phyloP scores from a whole-genome alignment of 208 protist species.

The Lotmaria passim region DNA sequence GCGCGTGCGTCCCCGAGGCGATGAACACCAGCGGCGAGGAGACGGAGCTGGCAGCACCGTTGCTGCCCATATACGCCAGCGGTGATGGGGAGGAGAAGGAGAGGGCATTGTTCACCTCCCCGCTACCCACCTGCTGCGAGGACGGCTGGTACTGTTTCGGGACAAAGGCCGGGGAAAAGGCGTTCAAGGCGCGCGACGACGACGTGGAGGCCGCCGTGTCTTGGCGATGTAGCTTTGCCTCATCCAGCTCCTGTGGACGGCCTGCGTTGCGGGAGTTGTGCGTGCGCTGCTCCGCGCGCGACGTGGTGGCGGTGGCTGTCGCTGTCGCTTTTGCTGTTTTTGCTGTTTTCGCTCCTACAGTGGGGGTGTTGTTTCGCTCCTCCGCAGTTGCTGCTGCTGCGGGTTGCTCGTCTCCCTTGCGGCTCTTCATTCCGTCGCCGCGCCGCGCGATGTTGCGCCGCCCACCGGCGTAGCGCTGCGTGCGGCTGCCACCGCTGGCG shows the following conservation, averaged over 20 bases:
- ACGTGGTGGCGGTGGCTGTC: neutral
- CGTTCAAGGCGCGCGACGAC: conserved; percentile 16
- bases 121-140: conserved; percentile 14
- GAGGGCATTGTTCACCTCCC: conserved; percentile 6
- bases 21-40: conserved; percentile 25
- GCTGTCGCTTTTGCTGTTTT: neutral
- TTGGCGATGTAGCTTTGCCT: neutral
- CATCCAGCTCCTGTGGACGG: neutral
- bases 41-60: conserved; percentile 12
- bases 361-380: neutral
- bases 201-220: neutral
- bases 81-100: conserved; percentile 25
- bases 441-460: neutral
- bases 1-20: neutral
- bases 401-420: neutral
- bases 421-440: conserved; percentile 7
- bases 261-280: neutral
- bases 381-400: neutral
- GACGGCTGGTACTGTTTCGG: conserved; percentile 11
- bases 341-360: neutral
- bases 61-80: conserved; percentile 16
- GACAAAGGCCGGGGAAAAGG: conserved; percentile 27
- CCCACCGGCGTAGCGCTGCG: conserved; percentile 15
- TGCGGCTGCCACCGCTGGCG: conserved; percentile 1
- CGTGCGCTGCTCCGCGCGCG: conserved; percentile 4